phyloP scores from a whole-genome alignment of 441 rosid genomes.

The Cnidoscolus chayamansa region DNA sequence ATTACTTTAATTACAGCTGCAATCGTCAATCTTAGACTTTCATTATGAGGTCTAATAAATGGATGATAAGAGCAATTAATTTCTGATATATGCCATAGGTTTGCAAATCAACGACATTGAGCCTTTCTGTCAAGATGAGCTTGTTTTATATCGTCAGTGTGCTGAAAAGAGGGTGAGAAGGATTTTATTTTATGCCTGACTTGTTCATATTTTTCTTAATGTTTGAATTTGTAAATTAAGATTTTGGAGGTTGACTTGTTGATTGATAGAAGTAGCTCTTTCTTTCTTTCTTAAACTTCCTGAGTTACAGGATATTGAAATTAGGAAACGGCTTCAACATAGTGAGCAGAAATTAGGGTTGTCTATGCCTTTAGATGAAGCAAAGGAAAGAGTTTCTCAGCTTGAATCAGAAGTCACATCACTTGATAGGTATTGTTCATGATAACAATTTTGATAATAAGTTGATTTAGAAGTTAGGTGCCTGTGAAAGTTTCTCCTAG shows the following conservation, averaged over 20 bases:
- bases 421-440: conserved; percentile 62
- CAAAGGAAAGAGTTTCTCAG: conserved; percentile 63
- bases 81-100: conserved; percentile 42
- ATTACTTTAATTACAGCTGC: not conserved
- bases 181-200: conserved; percentile 4
- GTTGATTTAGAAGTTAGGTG: not conserved
- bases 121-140: conserved; percentile 94
- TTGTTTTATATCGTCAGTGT: conserved; percentile 71
- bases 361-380: conserved; percentile 81
- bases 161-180: conserved; percentile 70
- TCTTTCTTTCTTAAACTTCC: conserved; percentile 13
- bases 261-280: conserved; percentile 14
- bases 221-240: conserved; percentile 14
- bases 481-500: conserved; percentile 4
- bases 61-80: not conserved
- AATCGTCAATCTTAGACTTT: conserved; percentile 3
- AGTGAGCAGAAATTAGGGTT: conserved; percentile 82
- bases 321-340: conserved; percentile 77
- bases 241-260: conserved; percentile 4
- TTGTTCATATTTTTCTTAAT: not conserved
- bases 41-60: not conserved
- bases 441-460: not conserved
- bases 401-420: conserved; percentile 80
- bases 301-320: conserved; percentile 67
- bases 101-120: conserved; percentile 86